Conservation (phyloP, 345 rosid genomes). For the Trapa incisa region DNA sequence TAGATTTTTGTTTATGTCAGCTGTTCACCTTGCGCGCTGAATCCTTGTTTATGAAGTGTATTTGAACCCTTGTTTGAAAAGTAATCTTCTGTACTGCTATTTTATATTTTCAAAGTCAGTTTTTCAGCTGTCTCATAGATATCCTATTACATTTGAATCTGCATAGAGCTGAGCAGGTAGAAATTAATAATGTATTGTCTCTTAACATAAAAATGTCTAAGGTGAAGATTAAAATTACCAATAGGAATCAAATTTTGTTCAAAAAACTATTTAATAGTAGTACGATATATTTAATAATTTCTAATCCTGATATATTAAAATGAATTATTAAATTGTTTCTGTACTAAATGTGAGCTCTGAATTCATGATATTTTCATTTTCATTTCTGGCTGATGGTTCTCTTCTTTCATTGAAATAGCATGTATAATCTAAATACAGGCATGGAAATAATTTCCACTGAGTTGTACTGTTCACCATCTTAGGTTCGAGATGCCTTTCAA, state of each 20-base stretch:
- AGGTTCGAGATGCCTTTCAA: constrained; percentile 98
- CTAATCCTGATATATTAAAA: too few relatives aligned
- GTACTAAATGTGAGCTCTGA: too few relatives aligned
- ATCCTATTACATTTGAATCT: not conserved
- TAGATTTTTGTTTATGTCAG: not conserved
- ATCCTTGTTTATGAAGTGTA: not conserved
- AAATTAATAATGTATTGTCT: not conserved
- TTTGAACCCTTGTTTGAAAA: not conserved
- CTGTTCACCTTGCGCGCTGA: not conserved
- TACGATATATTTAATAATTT: not conserved
- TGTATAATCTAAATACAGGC: not conserved
- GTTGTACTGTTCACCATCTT: not conserved
- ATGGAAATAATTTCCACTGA: not conserved
- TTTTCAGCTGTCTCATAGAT: too few relatives aligned
- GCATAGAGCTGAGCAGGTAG: not conserved
- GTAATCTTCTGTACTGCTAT: not conserved
- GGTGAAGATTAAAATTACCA: too few relatives aligned
- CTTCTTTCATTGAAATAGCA: not conserved
- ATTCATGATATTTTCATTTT: not conserved
- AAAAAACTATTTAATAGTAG: not conserved
- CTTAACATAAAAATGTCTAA: too few relatives aligned
- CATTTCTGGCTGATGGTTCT: not conserved
- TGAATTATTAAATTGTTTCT: too few relatives aligned
- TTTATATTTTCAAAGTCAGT: not conserved
- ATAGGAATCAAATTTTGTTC: too few relatives aligned